Percentiles rank a stretch among this genome's conserved stretches.
Evolutionary conservation across 306 rosid genomes (phyloP).

Genomic region (Rosa persica): DNA sequence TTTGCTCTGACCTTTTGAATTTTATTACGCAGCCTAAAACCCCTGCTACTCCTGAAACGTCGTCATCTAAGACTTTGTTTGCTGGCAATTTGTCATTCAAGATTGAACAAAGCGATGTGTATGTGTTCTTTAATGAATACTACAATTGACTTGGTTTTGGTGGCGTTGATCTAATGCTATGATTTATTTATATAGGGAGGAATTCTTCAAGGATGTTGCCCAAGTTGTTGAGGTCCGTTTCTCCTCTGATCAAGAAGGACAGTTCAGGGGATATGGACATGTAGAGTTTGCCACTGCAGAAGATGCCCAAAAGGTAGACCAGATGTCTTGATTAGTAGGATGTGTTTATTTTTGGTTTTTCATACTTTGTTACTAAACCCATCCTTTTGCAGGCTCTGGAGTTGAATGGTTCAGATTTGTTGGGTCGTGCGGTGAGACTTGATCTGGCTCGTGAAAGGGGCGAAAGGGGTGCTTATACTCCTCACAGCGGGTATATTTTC

Average conservation of each 20-base stretch:
- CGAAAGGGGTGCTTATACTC: constrained; percentile 59
- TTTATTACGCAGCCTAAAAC: constrained; percentile 56
- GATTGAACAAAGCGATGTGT: constrained; percentile 60
- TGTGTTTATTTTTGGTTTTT: not conserved
- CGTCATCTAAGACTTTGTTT: constrained; percentile 58
- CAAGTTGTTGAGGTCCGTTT: constrained; percentile 73
- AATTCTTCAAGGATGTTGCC: constrained; percentile 68
- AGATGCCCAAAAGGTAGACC: constrained; percentile 51
- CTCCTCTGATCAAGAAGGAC: constrained; percentile 40
- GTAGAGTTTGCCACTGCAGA: constrained; percentile 71
- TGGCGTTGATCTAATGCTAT: constrained; percentile 11
- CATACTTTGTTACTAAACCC: not conserved
- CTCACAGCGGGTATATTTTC: constrained; percentile 41
- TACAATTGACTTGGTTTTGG: not conserved
- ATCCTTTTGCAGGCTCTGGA: constrained; percentile 50
- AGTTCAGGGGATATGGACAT: constrained; percentile 78
- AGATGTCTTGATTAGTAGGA: not conserved
- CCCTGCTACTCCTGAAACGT: constrained; percentile 48
- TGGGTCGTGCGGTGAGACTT: not conserved
- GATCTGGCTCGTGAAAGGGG: constrained; percentile 49
- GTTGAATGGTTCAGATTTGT: constrained; percentile 46
- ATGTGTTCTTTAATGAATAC: constrained; percentile 18
- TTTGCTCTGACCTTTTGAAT: not conserved
- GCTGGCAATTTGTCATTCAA: constrained; percentile 63
- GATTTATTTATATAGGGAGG: constrained; percentile 40